Conservation (phyloP, 352 stramenopile species). For the Globisporangium cystogenes region DNA sequence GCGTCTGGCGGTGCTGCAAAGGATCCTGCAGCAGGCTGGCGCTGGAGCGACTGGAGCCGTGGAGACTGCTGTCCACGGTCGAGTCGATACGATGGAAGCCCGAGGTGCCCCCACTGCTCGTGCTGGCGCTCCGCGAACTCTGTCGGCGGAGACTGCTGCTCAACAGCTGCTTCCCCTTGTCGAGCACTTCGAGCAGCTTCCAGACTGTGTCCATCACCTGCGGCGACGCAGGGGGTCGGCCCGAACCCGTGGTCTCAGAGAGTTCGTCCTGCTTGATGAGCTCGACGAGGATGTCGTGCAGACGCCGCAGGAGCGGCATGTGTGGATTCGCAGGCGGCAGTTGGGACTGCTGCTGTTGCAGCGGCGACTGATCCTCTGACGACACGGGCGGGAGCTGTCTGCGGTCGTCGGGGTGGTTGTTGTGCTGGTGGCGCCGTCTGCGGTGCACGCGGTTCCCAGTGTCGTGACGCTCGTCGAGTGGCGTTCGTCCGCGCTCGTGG, state of each 20-base stretch:
- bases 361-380: background rate
- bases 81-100: background rate
- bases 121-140: background rate
- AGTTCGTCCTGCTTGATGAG: slow-evolving; percentile 42
- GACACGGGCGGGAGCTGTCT: background rate
- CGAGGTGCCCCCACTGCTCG: background rate
- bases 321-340: slow-evolving; percentile 5
- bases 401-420: slow-evolving; percentile 3
- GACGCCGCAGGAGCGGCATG: slow-evolving; percentile 24
- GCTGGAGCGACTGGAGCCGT: background rate
- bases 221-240: background rate
- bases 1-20: background rate
- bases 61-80: background rate
- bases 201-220: slow-evolving; percentile 34
- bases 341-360: background rate
- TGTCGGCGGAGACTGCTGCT: background rate
- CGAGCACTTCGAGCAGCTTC: slow-evolving; percentile 49
- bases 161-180: slow-evolving; percentile 14
- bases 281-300: slow-evolving; percentile 45
- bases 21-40: slow-evolving; percentile 1
- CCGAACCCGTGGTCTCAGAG: background rate
- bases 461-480: slow-evolving; percentile 10
- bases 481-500: slow-evolving; percentile 39
- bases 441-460: slow-evolving; percentile 1
- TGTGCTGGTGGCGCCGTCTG: slow-evolving; percentile 7